phyloP scores from a whole-genome alignment of 1,284 basidiomycete genomes.

The Sphagnurus paluster region DNA sequence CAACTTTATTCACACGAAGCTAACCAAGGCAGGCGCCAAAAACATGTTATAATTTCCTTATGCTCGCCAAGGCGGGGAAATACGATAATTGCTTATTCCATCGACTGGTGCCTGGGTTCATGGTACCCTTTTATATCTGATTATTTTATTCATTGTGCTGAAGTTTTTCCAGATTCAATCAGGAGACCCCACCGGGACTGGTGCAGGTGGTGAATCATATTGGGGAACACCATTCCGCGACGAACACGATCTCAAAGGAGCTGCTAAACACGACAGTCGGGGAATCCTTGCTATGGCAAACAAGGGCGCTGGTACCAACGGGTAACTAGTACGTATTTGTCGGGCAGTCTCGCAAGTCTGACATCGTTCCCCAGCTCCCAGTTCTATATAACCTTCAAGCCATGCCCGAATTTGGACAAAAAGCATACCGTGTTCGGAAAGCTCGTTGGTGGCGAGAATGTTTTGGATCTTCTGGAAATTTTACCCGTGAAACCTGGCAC shows the following conservation, averaged over 20 bases:
- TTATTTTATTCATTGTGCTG: not conserved
- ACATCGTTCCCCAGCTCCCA: conserved; percentile 62
- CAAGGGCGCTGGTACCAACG: conserved; percentile 83
- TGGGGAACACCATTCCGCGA: conserved; percentile 97
- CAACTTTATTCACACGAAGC: not conserved
- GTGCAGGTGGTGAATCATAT: conserved; percentile 88
- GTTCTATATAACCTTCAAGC: conserved; percentile 87
- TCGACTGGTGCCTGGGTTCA: conserved; percentile 94
- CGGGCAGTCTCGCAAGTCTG: not conserved
- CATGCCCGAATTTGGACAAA: conserved; percentile 77
- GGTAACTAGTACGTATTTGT: conserved; percentile 51
- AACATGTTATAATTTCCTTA: conserved; percentile 97
- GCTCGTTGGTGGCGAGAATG: conserved; percentile 91
- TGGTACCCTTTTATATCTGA: conserved; percentile 54
- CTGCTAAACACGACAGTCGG: conserved; percentile 81
- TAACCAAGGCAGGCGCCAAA: conserved; percentile 74
- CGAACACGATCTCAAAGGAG: conserved; percentile 84
- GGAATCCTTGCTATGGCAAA: conserved; percentile 92
- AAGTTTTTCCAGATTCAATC: conserved; percentile 75
- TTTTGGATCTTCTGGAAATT: conserved; percentile 82
- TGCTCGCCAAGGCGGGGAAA: conserved; percentile 86
- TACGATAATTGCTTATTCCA: conserved; percentile 93
- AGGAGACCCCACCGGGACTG: conserved; percentile 96
- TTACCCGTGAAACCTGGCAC: conserved; percentile 81
- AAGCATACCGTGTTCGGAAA: conserved; percentile 98